Evolutionary conservation across 75 land plant genomes (phyloP).

Genomic region (Pinus tabuliformis): DNA sequence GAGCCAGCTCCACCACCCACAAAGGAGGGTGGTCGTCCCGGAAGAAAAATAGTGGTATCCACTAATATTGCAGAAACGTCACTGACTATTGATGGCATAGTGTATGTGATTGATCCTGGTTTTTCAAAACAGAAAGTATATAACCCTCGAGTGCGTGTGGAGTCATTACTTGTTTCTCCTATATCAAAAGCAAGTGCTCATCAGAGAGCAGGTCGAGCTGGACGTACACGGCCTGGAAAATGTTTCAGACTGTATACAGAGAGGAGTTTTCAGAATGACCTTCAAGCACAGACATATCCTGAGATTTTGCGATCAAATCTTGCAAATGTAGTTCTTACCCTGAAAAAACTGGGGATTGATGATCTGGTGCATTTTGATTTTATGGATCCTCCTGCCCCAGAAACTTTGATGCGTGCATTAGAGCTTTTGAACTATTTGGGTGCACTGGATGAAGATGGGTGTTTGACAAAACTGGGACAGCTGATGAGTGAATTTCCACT

Average conservation of each 20-base stretch:
- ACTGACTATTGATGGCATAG: conserved; percentile 30
- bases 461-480: conserved; percentile 17
- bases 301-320: conserved; percentile 30
- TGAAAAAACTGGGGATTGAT: conserved; percentile 24
- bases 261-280: conserved; percentile 18
- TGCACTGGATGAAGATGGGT: conserved; percentile 25
- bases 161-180: conserved; percentile 27
- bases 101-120: conserved; percentile 31
- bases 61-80: conserved; percentile 34
- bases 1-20: conserved; percentile 28
- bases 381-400: conserved; percentile 33
- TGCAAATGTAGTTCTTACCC: conserved; percentile 22
- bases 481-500: conserved; percentile 60
- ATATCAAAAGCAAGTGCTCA: conserved; percentile 36
- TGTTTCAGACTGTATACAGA: conserved; percentile 35
- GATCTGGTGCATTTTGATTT: conserved; percentile 32
- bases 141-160: conserved; percentile 20
- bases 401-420: conserved; percentile 24
- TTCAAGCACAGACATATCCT: conserved; percentile 25
- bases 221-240: conserved; percentile 31
- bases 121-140: conserved; percentile 26
- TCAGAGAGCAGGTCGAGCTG: conserved; percentile 37
- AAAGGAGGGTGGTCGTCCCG: conserved; percentile 20
- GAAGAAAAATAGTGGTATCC: conserved; percentile 24
- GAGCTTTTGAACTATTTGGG: conserved; percentile 29